Evolutionary conservation across 129 eudicot genomes (phyloP).

Genomic region (Flaveria sonorensis): DNA sequence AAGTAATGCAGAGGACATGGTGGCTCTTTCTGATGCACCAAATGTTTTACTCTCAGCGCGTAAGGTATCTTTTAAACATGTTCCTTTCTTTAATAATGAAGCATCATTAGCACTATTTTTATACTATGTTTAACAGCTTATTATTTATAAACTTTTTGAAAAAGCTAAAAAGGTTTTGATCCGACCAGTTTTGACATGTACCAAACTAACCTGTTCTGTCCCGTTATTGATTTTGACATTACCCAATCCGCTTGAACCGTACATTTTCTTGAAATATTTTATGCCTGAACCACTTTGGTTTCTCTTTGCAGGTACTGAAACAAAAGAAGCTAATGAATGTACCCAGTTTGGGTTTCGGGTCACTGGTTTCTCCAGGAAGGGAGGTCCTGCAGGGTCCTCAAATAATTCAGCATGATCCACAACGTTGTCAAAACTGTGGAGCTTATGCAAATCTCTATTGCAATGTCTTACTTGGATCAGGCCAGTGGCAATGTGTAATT

Average conservation of each 20-base stretch:
- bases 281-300: not conserved
- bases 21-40: slow-evolving; percentile 47
- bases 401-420: slow-evolving; percentile 85
- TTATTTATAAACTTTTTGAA: too few species aligned
- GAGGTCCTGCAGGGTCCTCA: slow-evolving; percentile 80
- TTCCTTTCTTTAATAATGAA: not conserved
- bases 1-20: slow-evolving; percentile 51
- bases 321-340: slow-evolving; percentile 77
- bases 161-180: too few species aligned
- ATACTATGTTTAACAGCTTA: not conserved
- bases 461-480: slow-evolving; percentile 84
- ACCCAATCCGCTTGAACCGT: not conserved
- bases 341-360: slow-evolving; percentile 91
- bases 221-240: not conserved
- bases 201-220: slow-evolving; percentile 4
- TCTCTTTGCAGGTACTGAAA: slow-evolving; percentile 56
- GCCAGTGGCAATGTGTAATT: slow-evolving; percentile 96
- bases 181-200: not conserved
- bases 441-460: slow-evolving; percentile 83
- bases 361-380: slow-evolving; percentile 78
- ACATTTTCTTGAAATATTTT: not conserved
- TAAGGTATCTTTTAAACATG: slow-evolving; percentile 53
- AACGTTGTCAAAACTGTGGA: slow-evolving; percentile 89
- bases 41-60: slow-evolving; percentile 87
- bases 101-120: not conserved